Conservation (phyloP, 345 rosid species). For the Xanthoceras sorbifolium region DNA sequence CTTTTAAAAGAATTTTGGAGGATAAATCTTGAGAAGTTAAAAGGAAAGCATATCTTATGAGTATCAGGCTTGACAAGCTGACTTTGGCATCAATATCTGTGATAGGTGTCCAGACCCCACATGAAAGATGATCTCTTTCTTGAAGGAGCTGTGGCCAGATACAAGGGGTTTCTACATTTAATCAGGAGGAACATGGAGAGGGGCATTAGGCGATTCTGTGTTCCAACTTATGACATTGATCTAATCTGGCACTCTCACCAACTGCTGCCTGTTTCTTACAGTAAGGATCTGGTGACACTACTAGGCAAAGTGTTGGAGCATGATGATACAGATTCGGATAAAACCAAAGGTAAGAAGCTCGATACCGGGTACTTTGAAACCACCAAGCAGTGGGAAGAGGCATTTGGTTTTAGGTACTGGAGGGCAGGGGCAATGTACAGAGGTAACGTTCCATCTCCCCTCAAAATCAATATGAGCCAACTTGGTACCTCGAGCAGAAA, state of each 20-base stretch:
- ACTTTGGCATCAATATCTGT: slow-evolving; percentile 8
- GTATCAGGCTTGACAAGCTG: neutral
- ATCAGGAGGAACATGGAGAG: slow-evolving; percentile 34
- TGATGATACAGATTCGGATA: slow-evolving; percentile 48
- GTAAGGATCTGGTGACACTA: slow-evolving; percentile 26
- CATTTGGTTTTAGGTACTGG: slow-evolving; percentile 45
- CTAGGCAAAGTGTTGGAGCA: slow-evolving; percentile 40
- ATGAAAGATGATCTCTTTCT: slow-evolving; percentile 25
- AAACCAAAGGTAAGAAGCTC: slow-evolving; percentile 44
- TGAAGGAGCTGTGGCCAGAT: slow-evolving; percentile 33
- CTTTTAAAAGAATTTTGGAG: neutral
- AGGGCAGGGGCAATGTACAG: slow-evolving; percentile 44
- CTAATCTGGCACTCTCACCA: slow-evolving; percentile 37
- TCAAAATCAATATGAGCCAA: slow-evolving; percentile 6
- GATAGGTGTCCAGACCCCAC: slow-evolving; percentile 26
- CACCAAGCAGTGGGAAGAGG: slow-evolving; percentile 45
- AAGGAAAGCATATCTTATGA: neutral
- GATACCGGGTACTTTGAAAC: slow-evolving; percentile 44
- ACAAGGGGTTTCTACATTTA: slow-evolving; percentile 37
- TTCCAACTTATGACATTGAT: slow-evolving; percentile 41
- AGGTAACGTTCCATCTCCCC: slow-evolving; percentile 24
- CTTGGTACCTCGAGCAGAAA: slow-evolving; percentile 9
- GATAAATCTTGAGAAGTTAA: neutral
- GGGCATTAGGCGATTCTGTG: slow-evolving; percentile 17
- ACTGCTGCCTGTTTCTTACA: slow-evolving; percentile 21